Evolutionary conservation across 805 yeast genomes (phyloP), one percentile per base, ranked within the genome.

Genomic region (Candida rishiriensis): DNA sequence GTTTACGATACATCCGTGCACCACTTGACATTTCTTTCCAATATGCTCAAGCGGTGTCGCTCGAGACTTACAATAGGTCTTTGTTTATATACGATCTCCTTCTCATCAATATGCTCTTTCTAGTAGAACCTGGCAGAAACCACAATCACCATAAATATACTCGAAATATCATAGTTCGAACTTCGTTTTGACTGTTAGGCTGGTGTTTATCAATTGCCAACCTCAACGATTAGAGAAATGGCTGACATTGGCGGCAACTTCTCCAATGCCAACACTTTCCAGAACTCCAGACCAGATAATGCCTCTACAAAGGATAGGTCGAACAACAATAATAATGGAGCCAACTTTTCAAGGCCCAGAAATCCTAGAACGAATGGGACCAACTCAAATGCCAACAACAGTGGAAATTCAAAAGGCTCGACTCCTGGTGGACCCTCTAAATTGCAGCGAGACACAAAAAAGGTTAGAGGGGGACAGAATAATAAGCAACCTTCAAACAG

Each of bases 191-290:
- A 21, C 26, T 21, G 26, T 21, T 21, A 21, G 26, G 26, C 7
- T 21, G 7, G 26, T 21, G 26, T 5, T 21, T 21, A 21, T 21
- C 26, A 21, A 21, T 21, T 21, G 26, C 7, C 26, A 21, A 7
- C 26, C 26, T 7, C 26, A n/a, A 30, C 13, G 10, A 12, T 30
- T 30, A 12, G 13, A 34, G 26, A n/a, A 13, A 42, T 42, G 40
- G 45, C 38, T 18, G n/a, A 37, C 26, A 14, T 42, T 14, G 45
- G 49, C 18, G 50, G 51, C 5, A 48, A 39, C 28, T 54, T 56
- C 36, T 40, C 56, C 1, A 43, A 39, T 38, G 47, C 40, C n/a
- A 57, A 53, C 31, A 28, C 38, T 3, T 56, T 53, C 17, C 63
- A 59, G 29, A 44, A 45, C 12, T 11, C 29, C 10, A 16, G 29